A percentile compares a stretch with the other conserved stretches of the same genome.
Conservation (phyloP, 805 yeast species). For the Candida tibetensis region DNA sequence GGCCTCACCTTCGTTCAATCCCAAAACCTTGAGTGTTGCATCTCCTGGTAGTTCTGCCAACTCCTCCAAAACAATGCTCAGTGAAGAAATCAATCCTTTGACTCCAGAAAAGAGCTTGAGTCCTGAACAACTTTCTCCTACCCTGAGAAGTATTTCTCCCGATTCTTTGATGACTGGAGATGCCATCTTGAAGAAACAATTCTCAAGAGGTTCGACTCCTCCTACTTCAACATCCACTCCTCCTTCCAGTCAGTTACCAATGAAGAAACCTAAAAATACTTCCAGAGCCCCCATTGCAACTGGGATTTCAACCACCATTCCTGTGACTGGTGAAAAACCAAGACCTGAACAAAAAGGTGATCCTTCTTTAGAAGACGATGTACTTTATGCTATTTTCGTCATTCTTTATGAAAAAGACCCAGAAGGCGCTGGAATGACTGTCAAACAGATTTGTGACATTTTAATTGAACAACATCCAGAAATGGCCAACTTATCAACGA, state of each 20-base stretch:
- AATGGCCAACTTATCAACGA: conserved; percentile 76
- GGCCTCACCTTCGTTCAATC: conserved; percentile 41
- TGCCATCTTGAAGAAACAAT: conserved; percentile 14
- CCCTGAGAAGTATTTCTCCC: conserved; percentile 42
- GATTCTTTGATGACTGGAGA: conserved; percentile 37
- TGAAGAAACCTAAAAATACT: conserved; percentile 35
- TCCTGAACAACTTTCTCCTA: conserved; percentile 33
- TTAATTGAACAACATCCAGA: conserved; percentile 74
- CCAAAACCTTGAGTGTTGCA: conserved; percentile 20
- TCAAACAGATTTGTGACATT: conserved; percentile 79
- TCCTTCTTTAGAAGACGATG: conserved; percentile 68
- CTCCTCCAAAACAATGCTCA: not conserved
- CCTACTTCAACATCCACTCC: conserved; percentile 10
- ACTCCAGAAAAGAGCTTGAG: conserved; percentile 26
- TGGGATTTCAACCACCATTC: conserved; percentile 75
- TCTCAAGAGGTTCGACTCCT: conserved; percentile 33
- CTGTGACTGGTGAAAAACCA: conserved; percentile 72
- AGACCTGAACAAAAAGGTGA: conserved; percentile 62
- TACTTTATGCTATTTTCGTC: conserved; percentile 69
- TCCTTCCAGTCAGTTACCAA: conserved; percentile 8
- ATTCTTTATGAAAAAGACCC: conserved; percentile 69
- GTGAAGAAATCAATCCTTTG: conserved; percentile 17
- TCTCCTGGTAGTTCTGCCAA: conserved; percentile 3
- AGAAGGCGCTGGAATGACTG: conserved; percentile 80
- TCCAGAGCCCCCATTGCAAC: conserved; percentile 58